Evolutionary conservation across 129 eudicot genomes (phyloP), one percentile per base, ranked within the genome.

Genomic region (Pseudognaphalium luteoalbum): DNA sequence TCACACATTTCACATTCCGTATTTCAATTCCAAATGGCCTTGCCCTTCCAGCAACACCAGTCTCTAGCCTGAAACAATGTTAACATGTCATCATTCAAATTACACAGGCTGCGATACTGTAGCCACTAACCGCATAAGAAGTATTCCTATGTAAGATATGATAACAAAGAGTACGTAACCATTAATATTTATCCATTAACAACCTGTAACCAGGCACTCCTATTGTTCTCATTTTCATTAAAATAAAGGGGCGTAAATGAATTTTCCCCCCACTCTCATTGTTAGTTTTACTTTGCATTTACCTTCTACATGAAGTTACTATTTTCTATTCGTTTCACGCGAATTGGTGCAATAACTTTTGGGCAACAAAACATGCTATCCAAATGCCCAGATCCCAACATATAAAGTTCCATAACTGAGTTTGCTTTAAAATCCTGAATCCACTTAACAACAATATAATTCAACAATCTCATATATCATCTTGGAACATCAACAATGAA

Each of bases 1-100:
- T 95, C 59, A 91, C 85, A 84, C 99, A 95, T 71, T 95, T 95
- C n/a, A 95, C 99, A 83, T 95, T 95, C 62, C 99, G 91, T 54
- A 95, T 86, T 82, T 95, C 97, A 73, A 91, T 81, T 58, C 94
- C 98, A 91, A 95, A 95, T 56, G 99, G 97, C 73, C 78, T 95
- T 30, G 88, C 88, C 78, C 99, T 80, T 39, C 86, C 97, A 77
- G 86, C 79, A 73, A 85, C 82, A 56, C 99, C 99, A 28, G 99
- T 95, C 58, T 95, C 99, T 80, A 89, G 44, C 94, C 99, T 95
- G 86, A 63, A 82, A 82, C 34, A 77, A 66, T 12, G 54, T 15
- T 9, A 56, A 32, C 30, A 50, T 47, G 54, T 67, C 50, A 78
- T 15, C 52, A 66, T 3, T 42, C 62, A 17, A 21, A 84, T 71